These are phyloP conservation scores for Rhytidiadelphus loreus DNA, from an alignment of 225 moss, liverwort and hornwort species.

Conservation along the genomic window DNA sequence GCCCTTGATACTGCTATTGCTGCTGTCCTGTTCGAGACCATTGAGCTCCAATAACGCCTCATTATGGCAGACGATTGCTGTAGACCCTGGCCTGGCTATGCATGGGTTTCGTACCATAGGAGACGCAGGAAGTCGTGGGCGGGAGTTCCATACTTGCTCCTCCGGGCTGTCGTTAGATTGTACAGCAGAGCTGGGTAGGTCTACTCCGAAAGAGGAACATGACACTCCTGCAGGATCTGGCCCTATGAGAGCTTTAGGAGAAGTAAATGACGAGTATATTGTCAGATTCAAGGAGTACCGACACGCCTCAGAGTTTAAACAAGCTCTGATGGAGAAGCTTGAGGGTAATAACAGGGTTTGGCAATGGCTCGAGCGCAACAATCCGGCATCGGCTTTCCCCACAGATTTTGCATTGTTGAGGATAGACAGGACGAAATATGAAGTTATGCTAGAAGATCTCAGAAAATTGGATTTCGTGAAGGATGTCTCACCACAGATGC, in stretches of 20 bases:
- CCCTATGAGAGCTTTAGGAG: conserved; percentile 38
- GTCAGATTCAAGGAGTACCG: conserved; percentile 73
- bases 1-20: conserved; percentile 28
- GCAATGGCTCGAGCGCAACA: conserved; percentile 79
- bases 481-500: conserved; percentile 84
- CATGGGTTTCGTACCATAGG: conserved; percentile 1
- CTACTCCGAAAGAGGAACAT: neutral
- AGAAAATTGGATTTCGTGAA: conserved; percentile 49
- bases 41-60: conserved; percentile 28
- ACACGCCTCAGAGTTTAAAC: conserved; percentile 39
- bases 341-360: conserved; percentile 43
- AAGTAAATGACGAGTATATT: conserved; percentile 69
- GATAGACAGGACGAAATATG: conserved; percentile 33
- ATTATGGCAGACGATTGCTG: conserved; percentile 16
- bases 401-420: conserved; percentile 79
- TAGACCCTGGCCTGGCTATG: conserved; percentile 4
- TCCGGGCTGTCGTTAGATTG: neutral
- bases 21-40: conserved; percentile 13
- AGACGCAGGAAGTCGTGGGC: neutral
- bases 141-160: conserved; percentile 13
- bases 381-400: conserved; percentile 71
- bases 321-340: conserved; percentile 33
- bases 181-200: neutral
- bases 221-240: neutral
- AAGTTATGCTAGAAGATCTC: conserved; percentile 31